phyloP scores from a whole-genome alignment of 495 filamentous ascomycete genomes.

The Pseudomonodictys pantanalensis region DNA sequence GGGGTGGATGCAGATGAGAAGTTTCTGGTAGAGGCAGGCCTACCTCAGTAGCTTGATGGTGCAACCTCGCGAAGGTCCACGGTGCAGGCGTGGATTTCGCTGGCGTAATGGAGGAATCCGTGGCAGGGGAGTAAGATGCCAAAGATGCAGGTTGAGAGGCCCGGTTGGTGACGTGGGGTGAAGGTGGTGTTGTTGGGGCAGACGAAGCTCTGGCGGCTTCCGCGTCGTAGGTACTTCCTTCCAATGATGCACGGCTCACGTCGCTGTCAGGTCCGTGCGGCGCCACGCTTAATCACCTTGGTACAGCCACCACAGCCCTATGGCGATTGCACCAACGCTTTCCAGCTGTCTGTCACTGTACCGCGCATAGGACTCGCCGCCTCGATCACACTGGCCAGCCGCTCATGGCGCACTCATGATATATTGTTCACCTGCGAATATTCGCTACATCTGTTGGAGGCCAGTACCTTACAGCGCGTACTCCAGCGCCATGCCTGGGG shows the following conservation, averaged over 20 bases:
- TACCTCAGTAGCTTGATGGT: no score
- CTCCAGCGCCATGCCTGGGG: no score
- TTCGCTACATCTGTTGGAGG: no score
- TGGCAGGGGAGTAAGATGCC: background rate
- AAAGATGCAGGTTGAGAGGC: background rate
- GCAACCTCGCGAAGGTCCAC: slow-evolving; percentile 18
- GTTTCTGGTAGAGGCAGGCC: background rate
- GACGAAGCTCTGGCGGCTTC: slow-evolving; percentile 8
- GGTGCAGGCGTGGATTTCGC: slow-evolving; percentile 33
- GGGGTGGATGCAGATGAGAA: background rate
- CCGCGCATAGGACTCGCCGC: no score
- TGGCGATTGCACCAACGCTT: no score
- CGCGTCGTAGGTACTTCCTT: slow-evolving; percentile 7
- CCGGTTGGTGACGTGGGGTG: background rate
- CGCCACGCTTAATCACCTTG: background rate
- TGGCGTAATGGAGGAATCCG: background rate
- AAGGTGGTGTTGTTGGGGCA: slow-evolving; percentile 5
- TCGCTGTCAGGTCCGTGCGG: background rate
- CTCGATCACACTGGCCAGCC: no score
- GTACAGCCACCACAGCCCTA: no score
- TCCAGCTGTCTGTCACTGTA: no score
- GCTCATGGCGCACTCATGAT: no score
- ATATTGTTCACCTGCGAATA: no score
- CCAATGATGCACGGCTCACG: background rate
- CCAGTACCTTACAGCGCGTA: no score